A percentile compares a stretch with the other conserved stretches of the same genome.
Evolutionary conservation across 306 rosid species (phyloP).

Genomic region (Mimosa pudica): DNA sequence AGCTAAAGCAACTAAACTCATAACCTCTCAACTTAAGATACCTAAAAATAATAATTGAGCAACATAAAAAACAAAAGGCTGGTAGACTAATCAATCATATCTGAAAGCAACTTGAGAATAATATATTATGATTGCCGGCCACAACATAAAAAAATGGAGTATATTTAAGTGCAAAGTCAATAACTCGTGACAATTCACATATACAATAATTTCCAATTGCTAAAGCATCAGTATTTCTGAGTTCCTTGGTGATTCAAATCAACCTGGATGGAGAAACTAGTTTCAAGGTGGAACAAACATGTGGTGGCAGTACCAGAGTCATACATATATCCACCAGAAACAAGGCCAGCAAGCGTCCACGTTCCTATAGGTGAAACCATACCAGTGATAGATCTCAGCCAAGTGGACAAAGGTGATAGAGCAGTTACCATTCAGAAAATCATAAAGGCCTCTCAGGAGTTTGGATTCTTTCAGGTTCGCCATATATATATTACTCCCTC

Average conservation of each 20-base stretch:
- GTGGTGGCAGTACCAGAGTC: constrained; percentile 17
- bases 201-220: neutral
- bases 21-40: too few relatives aligned
- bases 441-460: constrained; percentile 37
- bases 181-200: neutral
- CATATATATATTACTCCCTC: too few relatives aligned
- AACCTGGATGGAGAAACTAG: constrained; percentile 33
- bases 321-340: constrained; percentile 41
- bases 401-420: constrained; percentile 7
- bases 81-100: too few relatives aligned
- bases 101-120: neutral
- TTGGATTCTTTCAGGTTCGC: constrained; percentile 38
- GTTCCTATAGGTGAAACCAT: constrained; percentile 21
- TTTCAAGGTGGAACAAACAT: constrained; percentile 30
- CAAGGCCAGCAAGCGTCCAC: constrained; percentile 36
- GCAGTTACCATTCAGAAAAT: constrained; percentile 27
- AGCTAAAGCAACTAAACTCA: too few relatives aligned
- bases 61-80: too few relatives aligned
- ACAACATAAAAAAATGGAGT: neutral
- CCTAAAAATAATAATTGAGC: too few relatives aligned
- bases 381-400: constrained; percentile 35
- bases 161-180: neutral
- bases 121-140: neutral
- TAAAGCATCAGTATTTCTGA: neutral
- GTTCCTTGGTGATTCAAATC: neutral